Evolutionary conservation across 768 basidiomycete species (phyloP), one percentile per base, ranked within the genome.

Genomic region (Tylopilus cervinicoccineus): DNA sequence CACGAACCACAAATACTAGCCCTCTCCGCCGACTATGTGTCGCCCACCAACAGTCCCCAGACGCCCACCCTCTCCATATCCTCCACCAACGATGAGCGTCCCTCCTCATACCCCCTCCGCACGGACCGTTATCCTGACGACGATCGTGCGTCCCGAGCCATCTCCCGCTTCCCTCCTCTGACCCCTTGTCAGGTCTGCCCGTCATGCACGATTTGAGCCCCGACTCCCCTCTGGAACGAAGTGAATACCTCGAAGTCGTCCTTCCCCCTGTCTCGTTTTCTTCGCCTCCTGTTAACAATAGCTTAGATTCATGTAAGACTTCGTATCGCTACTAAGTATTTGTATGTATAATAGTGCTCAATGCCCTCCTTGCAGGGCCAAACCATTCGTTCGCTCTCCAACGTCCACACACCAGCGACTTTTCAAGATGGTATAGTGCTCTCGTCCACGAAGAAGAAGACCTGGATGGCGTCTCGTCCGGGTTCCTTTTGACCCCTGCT

Each of bases 251-350:
- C 19, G 63, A 61, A 57, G 61, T 65, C 59, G 50, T 60, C 55
- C 66, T 60, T 58, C 63, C 60, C 53, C 32, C 63, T 57, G 56
- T 58, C 52, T 38, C 58, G 28, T 64, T 48, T 45, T 54, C 65
- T 60, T 56, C 70, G 59, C 53, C 66, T 62, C 59, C 66, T 68
- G 60, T 63, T 70, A 61, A 69, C 66, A 70, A 65, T 83, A 80
- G 74, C 72, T 70, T 82, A 81, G 79, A 77, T 68, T 59, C 78
- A 77, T 82, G 84, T 85, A 85, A 85, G 84, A 78, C 68, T 60
- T 70, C 78, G 82, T 84, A 83, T 77, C 76, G 73, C 60, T 81
- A 80, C 76, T 81, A 73, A 81, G 75, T 76, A 70, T 73, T 76
- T 80, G 68, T 72, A 77, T 79, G 79, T 82, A 81, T 76, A 61